Evolutionary conservation across 2,329 filamentous ascomycete species (phyloP).

Genomic region (Xylariomycetidae sp.): DNA sequence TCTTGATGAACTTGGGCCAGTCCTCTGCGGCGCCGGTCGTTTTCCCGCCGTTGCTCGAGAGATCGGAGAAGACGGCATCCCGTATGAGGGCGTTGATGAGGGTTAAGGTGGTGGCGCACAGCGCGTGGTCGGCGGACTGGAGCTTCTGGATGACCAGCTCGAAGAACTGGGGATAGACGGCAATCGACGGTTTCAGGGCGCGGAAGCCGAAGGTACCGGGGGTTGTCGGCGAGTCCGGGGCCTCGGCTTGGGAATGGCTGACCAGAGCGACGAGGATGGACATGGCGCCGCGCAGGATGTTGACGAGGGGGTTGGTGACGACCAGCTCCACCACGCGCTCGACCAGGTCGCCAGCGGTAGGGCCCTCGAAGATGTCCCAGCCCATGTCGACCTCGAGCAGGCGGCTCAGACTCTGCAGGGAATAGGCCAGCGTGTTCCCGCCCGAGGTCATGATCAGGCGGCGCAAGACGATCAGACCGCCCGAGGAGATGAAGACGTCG

Average conservation of each 20-base stretch:
- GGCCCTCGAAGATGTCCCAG: slow-evolving; percentile 77
- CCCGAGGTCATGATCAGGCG: slow-evolving; percentile 77
- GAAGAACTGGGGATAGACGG: slow-evolving; percentile 87
- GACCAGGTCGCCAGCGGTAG: slow-evolving; percentile 58
- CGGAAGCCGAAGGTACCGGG: slow-evolving; percentile 77
- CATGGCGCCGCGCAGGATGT: slow-evolving; percentile 95
- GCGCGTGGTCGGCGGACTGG: slow-evolving; percentile 87
- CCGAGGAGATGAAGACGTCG: slow-evolving; percentile 89
- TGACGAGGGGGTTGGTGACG: slow-evolving; percentile 91
- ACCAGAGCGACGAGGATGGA: slow-evolving; percentile 92
- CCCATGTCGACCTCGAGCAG: slow-evolving; percentile 95
- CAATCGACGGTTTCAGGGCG: slow-evolving; percentile 85
- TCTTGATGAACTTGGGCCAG: slow-evolving; percentile 94
- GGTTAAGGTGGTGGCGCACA: slow-evolving; percentile 93
- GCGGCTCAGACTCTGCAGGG: slow-evolving; percentile 79
- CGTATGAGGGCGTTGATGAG: slow-evolving; percentile 92
- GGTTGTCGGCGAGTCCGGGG: slow-evolving; percentile 30
- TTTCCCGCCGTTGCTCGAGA: slow-evolving; percentile 33
- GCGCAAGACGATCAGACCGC: slow-evolving; percentile 74
- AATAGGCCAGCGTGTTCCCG: slow-evolving; percentile 94
- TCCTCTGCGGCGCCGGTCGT: slow-evolving; percentile 51
- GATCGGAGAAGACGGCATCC: slow-evolving; percentile 76
- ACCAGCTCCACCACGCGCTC: slow-evolving; percentile 83
- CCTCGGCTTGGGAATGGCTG: slow-evolving; percentile 65
- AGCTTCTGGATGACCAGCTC: slow-evolving; percentile 89